Conservation (phyloP, 179 eudicot genomes). For the Actinidia chinensis region DNA sequence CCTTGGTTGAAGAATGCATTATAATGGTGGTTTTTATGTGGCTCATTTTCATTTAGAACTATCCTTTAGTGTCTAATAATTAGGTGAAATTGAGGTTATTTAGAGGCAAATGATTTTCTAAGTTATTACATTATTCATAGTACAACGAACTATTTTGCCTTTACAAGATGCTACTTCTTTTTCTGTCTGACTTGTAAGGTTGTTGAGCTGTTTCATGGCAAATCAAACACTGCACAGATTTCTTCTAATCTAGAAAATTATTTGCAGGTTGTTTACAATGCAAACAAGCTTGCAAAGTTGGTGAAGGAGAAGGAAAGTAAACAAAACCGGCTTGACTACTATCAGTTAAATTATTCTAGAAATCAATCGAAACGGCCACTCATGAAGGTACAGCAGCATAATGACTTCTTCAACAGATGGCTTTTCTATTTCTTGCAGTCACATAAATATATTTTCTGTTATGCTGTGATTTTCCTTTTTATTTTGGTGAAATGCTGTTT, state of each 20-base stretch:
- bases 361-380: conserved; percentile 62
- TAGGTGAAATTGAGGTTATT: not conserved
- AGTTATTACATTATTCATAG: not conserved
- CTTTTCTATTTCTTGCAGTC: not conserved
- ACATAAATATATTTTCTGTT: not conserved
- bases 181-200: not conserved
- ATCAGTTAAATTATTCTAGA: conserved; percentile 70
- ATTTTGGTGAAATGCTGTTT: conserved; percentile 1
- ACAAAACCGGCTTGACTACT: conserved; percentile 92
- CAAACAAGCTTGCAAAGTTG: conserved; percentile 86
- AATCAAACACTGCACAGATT: not conserved
- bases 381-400: conserved; percentile 56
- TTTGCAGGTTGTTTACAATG: conserved; percentile 81
- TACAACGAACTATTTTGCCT: not conserved
- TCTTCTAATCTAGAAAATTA: conserved; percentile 15
- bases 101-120: not conserved
- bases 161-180: not conserved
- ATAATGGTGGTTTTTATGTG: not conserved
- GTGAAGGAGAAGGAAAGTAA: conserved; percentile 77
- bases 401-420: not conserved
- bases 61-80: not conserved
- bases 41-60: not conserved
- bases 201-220: not conserved
- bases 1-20: not conserved
- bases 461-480: conserved; percentile 4